phyloP scores from a whole-genome alignment of 257 asterid genomes.

The Przewalskia tangutica region DNA sequence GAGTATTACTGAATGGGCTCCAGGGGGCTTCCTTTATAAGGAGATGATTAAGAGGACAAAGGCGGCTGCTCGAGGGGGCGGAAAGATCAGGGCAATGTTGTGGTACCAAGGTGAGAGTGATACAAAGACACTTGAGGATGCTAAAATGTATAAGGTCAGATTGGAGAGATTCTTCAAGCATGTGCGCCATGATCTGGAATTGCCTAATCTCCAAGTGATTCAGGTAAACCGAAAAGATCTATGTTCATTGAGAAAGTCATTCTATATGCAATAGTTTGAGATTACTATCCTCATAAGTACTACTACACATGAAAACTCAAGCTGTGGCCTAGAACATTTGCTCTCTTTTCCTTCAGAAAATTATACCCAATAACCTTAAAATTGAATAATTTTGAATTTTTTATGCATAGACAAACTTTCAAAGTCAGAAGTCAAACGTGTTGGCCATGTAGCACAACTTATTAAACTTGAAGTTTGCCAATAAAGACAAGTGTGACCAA shows the following conservation, averaged over 20 bases:
- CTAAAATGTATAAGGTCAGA: conserved; percentile 14
- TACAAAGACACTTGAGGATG: conserved; percentile 3
- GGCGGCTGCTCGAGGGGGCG: conserved; percentile 7
- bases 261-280: not conserved
- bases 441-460: too few relatives aligned
- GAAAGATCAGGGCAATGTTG: conserved; percentile 18
- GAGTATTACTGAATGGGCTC: conserved; percentile 24
- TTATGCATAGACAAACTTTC: too few relatives aligned
- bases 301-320: not conserved
- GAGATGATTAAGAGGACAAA: conserved; percentile 13
- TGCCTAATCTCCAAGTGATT: conserved; percentile 16
- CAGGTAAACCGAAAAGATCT: conserved; percentile 8
- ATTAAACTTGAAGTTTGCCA: too few relatives aligned
- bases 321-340: not conserved
- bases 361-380: too few relatives aligned
- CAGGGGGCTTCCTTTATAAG: conserved; percentile 15
- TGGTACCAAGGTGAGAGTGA: conserved; percentile 45
- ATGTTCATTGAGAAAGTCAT: not conserved
- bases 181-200: conserved; percentile 15
- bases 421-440: too few relatives aligned
- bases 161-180: conserved; percentile 17
- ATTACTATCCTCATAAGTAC: not conserved
- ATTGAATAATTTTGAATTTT: too few relatives aligned
- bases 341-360: not conserved
- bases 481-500: too few relatives aligned